Percentiles rank a stretch among this genome's conserved stretches.
Conservation (phyloP, 371 early-diverging fungal genomes). For the Mucor velutinosus region DNA sequence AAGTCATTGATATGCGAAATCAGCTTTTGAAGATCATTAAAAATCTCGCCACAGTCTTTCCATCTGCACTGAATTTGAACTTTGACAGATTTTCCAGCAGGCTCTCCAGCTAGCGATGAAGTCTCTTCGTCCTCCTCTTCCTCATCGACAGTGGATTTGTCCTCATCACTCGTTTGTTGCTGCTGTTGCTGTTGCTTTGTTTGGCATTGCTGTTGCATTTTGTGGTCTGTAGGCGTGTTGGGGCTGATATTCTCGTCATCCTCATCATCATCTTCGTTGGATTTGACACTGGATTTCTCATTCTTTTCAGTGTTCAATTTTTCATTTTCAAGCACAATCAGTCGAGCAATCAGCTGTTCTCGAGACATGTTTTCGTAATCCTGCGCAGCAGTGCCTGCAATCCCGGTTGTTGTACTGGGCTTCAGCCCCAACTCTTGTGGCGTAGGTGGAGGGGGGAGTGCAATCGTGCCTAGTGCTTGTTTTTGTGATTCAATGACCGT, state of each 20-base stretch:
- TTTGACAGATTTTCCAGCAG: conserved; percentile 2
- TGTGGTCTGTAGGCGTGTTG: neutral
- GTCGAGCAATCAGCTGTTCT: conserved; percentile 23
- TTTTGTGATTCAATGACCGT: conserved; percentile 22
- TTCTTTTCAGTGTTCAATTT: conserved; percentile 12
- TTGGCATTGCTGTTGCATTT: neutral
- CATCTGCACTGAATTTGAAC: conserved; percentile 15
- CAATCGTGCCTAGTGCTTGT: conserved; percentile 22
- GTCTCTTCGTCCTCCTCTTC: conserved; percentile 31
- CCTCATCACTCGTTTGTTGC: conserved; percentile 3
- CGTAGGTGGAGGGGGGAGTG: conserved; percentile 40
- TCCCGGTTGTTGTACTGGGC: neutral
- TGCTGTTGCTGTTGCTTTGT: neutral
- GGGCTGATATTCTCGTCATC: conserved; percentile 10
- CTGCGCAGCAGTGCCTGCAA: conserved; percentile 4
- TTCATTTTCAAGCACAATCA: conserved; percentile 23
- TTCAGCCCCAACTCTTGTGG: conserved; percentile 38
- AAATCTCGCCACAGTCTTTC: conserved; percentile 21
- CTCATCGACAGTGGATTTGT: conserved; percentile 19
- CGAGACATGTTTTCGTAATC: conserved; percentile 20
- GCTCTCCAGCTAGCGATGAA: neutral
- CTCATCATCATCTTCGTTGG: conserved; percentile 11
- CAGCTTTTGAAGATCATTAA: conserved; percentile 17
- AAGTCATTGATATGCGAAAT: conserved; percentile 20
- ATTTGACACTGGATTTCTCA: neutral